Conservation (phyloP, 176 grass and related monocot species). For the Eleusine indica region DNA sequence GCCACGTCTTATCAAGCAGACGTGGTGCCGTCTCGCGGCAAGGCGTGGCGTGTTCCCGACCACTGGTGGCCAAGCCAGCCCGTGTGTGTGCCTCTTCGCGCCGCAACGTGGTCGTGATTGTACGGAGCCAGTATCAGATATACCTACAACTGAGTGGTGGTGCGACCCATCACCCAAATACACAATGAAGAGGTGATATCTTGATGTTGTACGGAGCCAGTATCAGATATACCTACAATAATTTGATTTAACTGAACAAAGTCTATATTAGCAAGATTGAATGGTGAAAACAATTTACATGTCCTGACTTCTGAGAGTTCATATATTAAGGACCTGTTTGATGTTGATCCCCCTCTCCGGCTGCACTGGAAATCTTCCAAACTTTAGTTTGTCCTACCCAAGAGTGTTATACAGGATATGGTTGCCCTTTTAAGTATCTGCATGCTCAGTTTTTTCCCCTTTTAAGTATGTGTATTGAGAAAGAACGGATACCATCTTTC, state of each 20-base stretch:
- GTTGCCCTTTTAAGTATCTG: background rate
- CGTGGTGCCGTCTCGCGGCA: no score
- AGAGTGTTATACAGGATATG: background rate
- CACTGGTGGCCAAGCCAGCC: no score
- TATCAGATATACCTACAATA: background rate
- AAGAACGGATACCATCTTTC: background rate
- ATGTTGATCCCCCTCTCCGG: background rate
- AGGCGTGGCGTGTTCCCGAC: no score
- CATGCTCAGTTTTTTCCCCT: background rate
- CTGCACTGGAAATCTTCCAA: background rate
- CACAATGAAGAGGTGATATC: background rate
- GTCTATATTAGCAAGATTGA: background rate
- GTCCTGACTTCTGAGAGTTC: no score
- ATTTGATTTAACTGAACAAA: background rate
- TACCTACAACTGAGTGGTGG: no score
- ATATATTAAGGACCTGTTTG: background rate
- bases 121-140: no score
- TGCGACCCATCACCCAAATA: no score
- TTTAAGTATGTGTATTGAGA: conserved; percentile 12
- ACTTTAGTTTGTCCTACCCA: background rate
- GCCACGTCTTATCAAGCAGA: no score
- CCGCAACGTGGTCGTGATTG: no score
- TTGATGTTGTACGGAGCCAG: background rate
- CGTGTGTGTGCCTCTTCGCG: no score
- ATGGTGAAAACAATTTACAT: background rate